Base-by-base conservation (phyloP, 192 early-diverging fungal species). In the Backusella macrospora region DNA sequence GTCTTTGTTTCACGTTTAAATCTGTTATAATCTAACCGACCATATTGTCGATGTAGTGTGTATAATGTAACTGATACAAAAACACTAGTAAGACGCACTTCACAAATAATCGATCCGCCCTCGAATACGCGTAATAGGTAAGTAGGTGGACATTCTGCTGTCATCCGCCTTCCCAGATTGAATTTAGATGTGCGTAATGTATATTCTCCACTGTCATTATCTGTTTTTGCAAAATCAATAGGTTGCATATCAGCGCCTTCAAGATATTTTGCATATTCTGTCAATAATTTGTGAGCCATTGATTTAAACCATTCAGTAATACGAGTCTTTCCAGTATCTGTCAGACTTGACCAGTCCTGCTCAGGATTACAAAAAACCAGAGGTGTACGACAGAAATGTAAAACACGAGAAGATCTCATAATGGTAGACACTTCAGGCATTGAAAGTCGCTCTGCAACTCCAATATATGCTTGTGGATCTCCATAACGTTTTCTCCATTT, bases 51-150 rank as follows among this genome's bases (percentile, higher is more conserved):
- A 49, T 86, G 82, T 8, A 89, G 67, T 13, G 82, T 84, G 55
- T 89, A 89, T 7, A 89, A 62, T 9, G 85, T 87, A 2, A 87
- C 86, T 38, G 83, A 85, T 1, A 87, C 83, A 76, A 89, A 89
- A 59, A 75, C 74, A n/a, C 78, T 80, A 52, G 85, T 78, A 9
- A 89, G 71, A 18, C 83, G 71, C 6, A 87, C 82, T 74, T 89
- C 86, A 47, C 85, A 87, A 59, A 89, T 84, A 47, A 89, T 85
- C 0, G 83, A 86, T n/a, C 88, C 88, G 5, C 80, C 85, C 62
- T 86, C 81, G n/a, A 87, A 80, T 2, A 80, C 80, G 37, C 86
- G 85, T 65, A 86, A 72, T 44, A 87, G 64, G 55, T 83, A 86
- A 0, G 82, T 85, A 2, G 87, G 73, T 7, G 87, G 85, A 68